Evolutionary conservation across 2,329 filamentous ascomycete genomes (phyloP).

Genomic region (Colletotrichum higginsianum): DNA sequence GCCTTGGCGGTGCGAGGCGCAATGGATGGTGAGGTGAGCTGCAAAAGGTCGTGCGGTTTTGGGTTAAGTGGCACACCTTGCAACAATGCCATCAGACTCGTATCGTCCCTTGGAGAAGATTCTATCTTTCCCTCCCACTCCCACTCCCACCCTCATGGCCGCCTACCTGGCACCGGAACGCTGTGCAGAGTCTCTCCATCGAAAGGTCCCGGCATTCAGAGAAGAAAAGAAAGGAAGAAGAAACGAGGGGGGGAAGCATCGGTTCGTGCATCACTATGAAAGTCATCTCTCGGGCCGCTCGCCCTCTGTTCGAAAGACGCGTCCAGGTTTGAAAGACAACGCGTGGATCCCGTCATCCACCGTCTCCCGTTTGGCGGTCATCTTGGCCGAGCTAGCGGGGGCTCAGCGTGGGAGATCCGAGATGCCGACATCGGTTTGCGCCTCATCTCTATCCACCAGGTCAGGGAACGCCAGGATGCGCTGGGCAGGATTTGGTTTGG

Average conservation of each 20-base stretch:
- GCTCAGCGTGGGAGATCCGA: background rate
- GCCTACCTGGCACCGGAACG: constrained; percentile 16
- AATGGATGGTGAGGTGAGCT: constrained; percentile 4
- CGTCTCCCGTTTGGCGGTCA: background rate
- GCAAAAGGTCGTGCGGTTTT: constrained; percentile 37
- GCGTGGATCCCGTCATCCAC: constrained; percentile 2
- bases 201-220: background rate
- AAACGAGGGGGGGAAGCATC: background rate
- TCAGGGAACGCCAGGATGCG: background rate
- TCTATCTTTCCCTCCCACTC: background rate
- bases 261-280: background rate
- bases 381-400: background rate
- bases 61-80: constrained; percentile 32
- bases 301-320: background rate
- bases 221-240: background rate
- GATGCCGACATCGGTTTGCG: constrained; percentile 8
- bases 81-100: constrained; percentile 39
- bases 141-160: background rate
- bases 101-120: constrained; percentile 20
- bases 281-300: background rate
- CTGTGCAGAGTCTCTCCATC: constrained; percentile 16
- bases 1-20: constrained; percentile 15
- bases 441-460: constrained; percentile 13
- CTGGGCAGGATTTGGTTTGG: background rate
- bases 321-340: constrained; percentile 7